Evolutionary conservation across 2,329 filamentous ascomycete genomes (phyloP), one percentile per base, ranked within the genome.

Genomic region (Fusarium protoensiforme): DNA sequence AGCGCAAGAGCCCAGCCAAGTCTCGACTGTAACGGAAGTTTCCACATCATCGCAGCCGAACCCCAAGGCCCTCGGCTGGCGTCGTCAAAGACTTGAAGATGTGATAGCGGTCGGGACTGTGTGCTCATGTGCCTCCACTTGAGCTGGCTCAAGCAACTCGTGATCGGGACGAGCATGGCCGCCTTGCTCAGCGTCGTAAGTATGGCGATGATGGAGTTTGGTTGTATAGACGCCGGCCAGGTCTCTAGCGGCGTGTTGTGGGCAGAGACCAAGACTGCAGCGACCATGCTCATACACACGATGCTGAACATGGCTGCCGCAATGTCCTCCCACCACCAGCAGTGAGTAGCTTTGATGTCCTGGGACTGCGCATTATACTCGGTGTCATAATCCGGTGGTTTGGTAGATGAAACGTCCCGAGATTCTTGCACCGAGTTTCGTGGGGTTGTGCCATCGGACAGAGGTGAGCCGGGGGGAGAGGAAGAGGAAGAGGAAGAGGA

Each of bases 301-400:
- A 48, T 16, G 14, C 62, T 58, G 6, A 68, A n/a, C 14, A 62
- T 16, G 10, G 35, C 58, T 6, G 58, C 66, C 1, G 18, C 59
- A 22, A 66, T 62, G 5, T 69, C 63, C 24, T 64, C 62, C 63
- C 63, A 66, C 66, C 66, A 66, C 61, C 39, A 59, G 9, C 31
- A 63, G 36, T 57, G 38, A 31, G 22, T 46, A 1, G 53, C 38
- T 18, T 35, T 22, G 13, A 63, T 33, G 8, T 63, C 22, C 20
- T 56, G 60, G 5, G 35, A 35, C 3, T 33, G 39, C 2, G 10
- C 8, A 3, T n/a, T 48, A 7, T 14, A 10, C 16, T 53, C 46
- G 11, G 46, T 29, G 5, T 53, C 46, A 2, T n/a, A 20, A 5
- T 46, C 41, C 2, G 22, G 41, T 27, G 41, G 27, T 53, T 29